Evolutionary conservation across 768 basidiomycete genomes (phyloP).

Genomic region (Harrya chromipes): DNA sequence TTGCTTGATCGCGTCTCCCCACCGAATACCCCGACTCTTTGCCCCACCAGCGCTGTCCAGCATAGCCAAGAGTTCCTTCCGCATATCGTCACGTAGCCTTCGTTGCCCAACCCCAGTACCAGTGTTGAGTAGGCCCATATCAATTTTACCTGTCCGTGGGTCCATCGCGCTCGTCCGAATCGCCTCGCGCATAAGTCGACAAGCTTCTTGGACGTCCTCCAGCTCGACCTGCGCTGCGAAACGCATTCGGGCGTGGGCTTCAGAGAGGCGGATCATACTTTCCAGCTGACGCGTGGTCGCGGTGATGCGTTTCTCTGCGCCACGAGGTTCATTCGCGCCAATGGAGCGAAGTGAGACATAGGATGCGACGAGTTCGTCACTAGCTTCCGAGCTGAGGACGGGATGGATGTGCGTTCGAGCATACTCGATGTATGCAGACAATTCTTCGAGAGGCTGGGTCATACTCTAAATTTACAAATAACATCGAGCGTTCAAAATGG

Average conservation of each 20-base stretch:
- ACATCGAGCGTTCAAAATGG: neutral
- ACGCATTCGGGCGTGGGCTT: constrained; percentile 96
- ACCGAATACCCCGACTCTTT: constrained; percentile 63
- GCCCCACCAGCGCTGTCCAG: constrained; percentile 50
- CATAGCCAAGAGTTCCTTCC: constrained; percentile 69
- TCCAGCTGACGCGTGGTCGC: constrained; percentile 98
- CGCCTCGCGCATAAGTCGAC: constrained; percentile 94
- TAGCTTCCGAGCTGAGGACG: constrained; percentile 80
- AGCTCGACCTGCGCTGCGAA: constrained; percentile 85
- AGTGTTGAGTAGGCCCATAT: constrained; percentile 93
- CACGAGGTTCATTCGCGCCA: constrained; percentile 79
- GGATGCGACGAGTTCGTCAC: constrained; percentile 75
- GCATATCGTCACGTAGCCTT: constrained; percentile 85
- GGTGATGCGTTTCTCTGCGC: constrained; percentile 90
- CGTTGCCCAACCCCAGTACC: constrained; percentile 88
- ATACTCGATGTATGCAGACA: constrained; percentile 94
- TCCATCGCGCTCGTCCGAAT: constrained; percentile 95
- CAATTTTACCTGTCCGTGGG: constrained; percentile 94
- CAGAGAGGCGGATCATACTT: constrained; percentile 92
- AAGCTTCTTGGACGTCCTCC: constrained; percentile 85
- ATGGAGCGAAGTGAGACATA: constrained; percentile 95
- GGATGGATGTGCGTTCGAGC: constrained; percentile 86
- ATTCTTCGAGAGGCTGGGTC: constrained; percentile 76
- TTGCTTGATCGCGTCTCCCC: constrained; percentile 76
- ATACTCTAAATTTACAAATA: constrained; percentile 4